These are phyloP conservation scores for Alternaria sp. DNA, from an alignment of 2,329 filamentous ascomycete genomes.

Conservation along the genomic window DNA sequence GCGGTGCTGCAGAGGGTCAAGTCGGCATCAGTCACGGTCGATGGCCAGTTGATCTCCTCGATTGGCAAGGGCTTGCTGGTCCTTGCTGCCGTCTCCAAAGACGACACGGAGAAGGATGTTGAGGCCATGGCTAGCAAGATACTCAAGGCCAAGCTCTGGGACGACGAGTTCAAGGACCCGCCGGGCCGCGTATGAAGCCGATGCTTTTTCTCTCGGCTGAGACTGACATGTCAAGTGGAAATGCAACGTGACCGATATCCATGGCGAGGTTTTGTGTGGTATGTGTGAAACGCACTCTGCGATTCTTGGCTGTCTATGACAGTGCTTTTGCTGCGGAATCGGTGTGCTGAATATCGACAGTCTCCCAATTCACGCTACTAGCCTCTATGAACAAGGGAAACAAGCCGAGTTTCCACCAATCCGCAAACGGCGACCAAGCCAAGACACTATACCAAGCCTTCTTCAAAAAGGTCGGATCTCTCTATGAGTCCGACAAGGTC, in stretches of 20 bases:
- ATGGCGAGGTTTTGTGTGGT: constrained; percentile 95
- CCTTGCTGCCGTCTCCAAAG: constrained; percentile 87
- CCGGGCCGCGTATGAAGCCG: constrained; percentile 60
- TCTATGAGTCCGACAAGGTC: constrained; percentile 76
- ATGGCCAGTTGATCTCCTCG: constrained; percentile 85
- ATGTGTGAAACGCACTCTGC: constrained; percentile 37
- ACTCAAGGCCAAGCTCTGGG: constrained; percentile 89
- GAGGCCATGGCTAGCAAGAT: constrained; percentile 85
- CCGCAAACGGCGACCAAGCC: constrained; percentile 78
- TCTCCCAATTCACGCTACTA: constrained; percentile 95
- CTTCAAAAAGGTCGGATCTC: constrained; percentile 73
- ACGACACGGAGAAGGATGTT: constrained; percentile 87
- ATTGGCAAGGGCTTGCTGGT: constrained; percentile 91
- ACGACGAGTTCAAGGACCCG: constrained; percentile 71
- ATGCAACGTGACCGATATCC: constrained; percentile 82
- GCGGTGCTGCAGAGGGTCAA: constrained; percentile 93
- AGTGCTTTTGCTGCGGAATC: background rate
- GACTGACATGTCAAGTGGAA: constrained; percentile 73
- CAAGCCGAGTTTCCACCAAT: constrained; percentile 93
- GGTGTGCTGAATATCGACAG: constrained; percentile 55
- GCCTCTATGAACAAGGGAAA: constrained; percentile 94
- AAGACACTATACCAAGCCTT: constrained; percentile 85
- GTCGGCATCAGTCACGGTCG: constrained; percentile 93
- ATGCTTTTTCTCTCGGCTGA: background rate
- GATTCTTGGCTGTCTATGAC: background rate